A percentile compares a stretch with the other conserved stretches of the same genome.
Evolutionary conservation across 345 rosid genomes (phyloP).

Genomic region (Fremontodendron californicum): DNA sequence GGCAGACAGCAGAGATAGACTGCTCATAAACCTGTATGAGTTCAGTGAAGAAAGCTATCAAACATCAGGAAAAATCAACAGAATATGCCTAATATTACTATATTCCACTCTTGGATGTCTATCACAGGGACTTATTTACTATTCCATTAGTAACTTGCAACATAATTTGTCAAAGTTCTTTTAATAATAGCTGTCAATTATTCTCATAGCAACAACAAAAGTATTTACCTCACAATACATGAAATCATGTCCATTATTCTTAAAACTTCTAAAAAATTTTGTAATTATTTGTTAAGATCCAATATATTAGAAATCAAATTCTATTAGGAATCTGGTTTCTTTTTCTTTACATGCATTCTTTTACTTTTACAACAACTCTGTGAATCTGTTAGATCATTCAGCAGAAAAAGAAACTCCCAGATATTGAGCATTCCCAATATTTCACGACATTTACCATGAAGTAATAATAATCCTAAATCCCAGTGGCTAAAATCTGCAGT

Average conservation of each 20-base stretch:
- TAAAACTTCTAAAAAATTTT: neutral
- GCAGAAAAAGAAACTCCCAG: neutral
- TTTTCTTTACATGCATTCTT: too few relatives aligned
- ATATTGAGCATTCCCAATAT: neutral
- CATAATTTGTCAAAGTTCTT: neutral
- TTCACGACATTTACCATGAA: neutral
- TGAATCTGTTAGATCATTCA: neutral
- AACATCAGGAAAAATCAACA: conserved; percentile 14
- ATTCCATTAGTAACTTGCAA: neutral
- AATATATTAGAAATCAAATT: neutral
- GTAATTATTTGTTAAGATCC: neutral
- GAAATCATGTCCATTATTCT: neutral
- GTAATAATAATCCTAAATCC: neutral
- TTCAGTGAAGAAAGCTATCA: conserved; percentile 7
- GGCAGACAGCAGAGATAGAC: conserved; percentile 82
- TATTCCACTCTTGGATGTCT: neutral
- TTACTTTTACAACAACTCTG: too few relatives aligned
- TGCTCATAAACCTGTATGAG: conserved; percentile 67
- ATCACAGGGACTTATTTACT: neutral
- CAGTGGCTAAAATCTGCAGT: conserved; percentile 9
- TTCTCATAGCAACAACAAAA: neutral
- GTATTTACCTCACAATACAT: neutral
- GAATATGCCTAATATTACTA: neutral
- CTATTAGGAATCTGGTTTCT: neutral
- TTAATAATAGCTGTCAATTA: neutral